Evolutionary conservation across 148 eudicot species (phyloP).

Genomic region (Talinum fruticosum): DNA sequence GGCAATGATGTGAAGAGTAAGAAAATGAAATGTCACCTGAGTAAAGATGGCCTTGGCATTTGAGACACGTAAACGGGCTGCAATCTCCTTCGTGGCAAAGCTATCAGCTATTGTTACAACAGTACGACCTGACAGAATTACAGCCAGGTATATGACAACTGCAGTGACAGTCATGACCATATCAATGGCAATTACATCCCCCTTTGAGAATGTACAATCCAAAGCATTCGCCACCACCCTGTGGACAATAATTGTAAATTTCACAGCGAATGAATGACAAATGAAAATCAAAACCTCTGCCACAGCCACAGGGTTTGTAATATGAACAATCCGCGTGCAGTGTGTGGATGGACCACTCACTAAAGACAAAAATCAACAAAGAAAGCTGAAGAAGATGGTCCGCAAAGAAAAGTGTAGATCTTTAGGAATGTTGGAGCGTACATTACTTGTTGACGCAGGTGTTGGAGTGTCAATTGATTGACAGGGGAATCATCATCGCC

Average conservation of each 20-base stretch:
- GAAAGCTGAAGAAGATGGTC: too few relatives aligned
- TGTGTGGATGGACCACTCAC: too few relatives aligned
- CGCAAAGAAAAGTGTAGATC: neutral
- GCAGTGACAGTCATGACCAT: slow-evolving; percentile 94
- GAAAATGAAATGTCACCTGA: slow-evolving; percentile 47
- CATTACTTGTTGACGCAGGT: slow-evolving; percentile 86
- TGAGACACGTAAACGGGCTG: slow-evolving; percentile 78
- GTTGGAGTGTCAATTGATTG: slow-evolving; percentile 49
- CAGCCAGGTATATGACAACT: slow-evolving; percentile 81
- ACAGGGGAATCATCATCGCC: slow-evolving; percentile 48
- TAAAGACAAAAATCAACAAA: too few relatives aligned
- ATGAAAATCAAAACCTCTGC: neutral
- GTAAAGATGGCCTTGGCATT: slow-evolving; percentile 85
- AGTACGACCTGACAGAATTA: slow-evolving; percentile 68
- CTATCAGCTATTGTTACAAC: slow-evolving; percentile 94
- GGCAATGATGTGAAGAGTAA: neutral
- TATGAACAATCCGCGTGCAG: too few relatives aligned
- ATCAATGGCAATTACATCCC: slow-evolving; percentile 88
- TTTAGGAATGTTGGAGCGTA: slow-evolving; percentile 27
- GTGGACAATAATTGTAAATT: slow-evolving; percentile 10
- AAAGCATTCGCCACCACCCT: slow-evolving; percentile 91
- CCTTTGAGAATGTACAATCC: slow-evolving; percentile 62
- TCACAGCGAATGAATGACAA: neutral
- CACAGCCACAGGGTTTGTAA: too few relatives aligned
- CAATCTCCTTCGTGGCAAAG: slow-evolving; percentile 83